Conservation (phyloP, 192 early-diverging fungal genomes). For the Rhizophagus prolifer region DNA sequence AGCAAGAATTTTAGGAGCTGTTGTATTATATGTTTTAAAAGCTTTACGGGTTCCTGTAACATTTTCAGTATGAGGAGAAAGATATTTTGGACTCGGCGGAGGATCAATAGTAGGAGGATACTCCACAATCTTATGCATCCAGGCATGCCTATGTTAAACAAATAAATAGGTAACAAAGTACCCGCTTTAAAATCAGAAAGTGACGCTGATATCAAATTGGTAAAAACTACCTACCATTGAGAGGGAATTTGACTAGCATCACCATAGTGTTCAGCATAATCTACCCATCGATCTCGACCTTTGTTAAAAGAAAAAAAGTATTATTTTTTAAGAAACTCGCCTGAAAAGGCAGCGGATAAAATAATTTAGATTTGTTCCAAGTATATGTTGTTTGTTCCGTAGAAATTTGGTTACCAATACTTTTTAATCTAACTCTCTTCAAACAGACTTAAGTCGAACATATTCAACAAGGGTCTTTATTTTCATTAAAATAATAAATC, state of each 20-base stretch:
- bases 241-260: slow-evolving; percentile 65
- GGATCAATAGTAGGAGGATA: slow-evolving; percentile 37
- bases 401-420: too few species aligned
- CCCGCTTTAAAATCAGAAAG: too few species aligned
- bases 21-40: slow-evolving; percentile 61
- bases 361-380: too few species aligned
- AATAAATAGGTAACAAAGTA: not conserved
- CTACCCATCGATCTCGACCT: slow-evolving; percentile 79
- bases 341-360: not conserved
- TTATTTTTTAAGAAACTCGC: not conserved
- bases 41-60: slow-evolving; percentile 46
- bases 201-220: too few species aligned
- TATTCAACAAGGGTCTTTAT: not conserved
- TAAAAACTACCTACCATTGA: slow-evolving; percentile 56
- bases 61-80: slow-evolving; percentile 38
- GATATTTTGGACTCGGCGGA: slow-evolving; percentile 39
- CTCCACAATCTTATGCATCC: slow-evolving; percentile 45
- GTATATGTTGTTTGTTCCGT: too few species aligned
- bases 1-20: slow-evolving; percentile 50
- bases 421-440: not conserved
- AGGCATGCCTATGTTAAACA: slow-evolving; percentile 36
- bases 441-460: not conserved
- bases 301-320: slow-evolving; percentile 9
- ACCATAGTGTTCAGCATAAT: slow-evolving; percentile 51
- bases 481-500: not conserved